Evolutionary conservation across 331 rosid species (phyloP).

Genomic region (Saraca asoca): DNA sequence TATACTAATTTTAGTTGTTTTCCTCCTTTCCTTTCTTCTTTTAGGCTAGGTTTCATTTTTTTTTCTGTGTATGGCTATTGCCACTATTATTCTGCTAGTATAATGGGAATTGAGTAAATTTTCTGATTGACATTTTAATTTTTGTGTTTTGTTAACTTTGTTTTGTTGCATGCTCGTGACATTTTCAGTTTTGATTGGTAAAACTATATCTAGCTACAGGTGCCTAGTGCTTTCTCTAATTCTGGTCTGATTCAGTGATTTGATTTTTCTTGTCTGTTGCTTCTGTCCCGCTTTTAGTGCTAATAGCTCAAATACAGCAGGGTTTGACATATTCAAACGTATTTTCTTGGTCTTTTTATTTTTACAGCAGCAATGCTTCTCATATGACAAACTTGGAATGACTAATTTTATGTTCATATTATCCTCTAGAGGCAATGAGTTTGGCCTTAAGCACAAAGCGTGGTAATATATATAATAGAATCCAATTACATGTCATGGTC

Average conservation of each 20-base stretch:
- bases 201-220: neutral
- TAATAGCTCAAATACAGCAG: neutral
- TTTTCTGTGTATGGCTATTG: neutral
- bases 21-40: neutral
- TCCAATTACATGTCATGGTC: neutral
- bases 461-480: neutral
- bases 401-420: slow-evolving; percentile 2
- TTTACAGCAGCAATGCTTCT: no score
- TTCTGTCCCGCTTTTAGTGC: neutral
- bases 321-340: neutral
- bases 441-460: neutral
- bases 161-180: neutral
- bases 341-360: neutral
- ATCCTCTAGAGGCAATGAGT: slow-evolving; percentile 13
- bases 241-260: neutral
- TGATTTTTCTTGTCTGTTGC: neutral
- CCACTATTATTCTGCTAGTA: neutral
- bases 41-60: neutral
- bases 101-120: slow-evolving; percentile 3
- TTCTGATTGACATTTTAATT: slow-evolving; percentile 7
- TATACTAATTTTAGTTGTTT: neutral
- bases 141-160: neutral
- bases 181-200: neutral
- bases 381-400: slow-evolving; percentile 9
- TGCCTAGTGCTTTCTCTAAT: neutral